Percentiles rank a stretch among this genome's conserved stretches.
These are phyloP conservation scores for Xerocomus alliaceus DNA, from an alignment of 1,284 basidiomycete species.

Conservation along the genomic window DNA sequence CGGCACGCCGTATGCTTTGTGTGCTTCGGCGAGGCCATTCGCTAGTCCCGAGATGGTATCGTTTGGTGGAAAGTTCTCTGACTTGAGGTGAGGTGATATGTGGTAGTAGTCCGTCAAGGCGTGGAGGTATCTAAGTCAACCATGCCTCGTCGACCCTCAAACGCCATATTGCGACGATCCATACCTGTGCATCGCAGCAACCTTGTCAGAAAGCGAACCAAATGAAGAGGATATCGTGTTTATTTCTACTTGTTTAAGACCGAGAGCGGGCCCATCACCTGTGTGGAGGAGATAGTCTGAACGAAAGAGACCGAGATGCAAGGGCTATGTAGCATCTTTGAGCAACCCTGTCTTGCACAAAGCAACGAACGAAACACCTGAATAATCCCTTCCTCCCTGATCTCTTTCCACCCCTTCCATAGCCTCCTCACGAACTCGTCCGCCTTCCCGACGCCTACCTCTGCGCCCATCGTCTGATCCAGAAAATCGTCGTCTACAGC, in stretches of 20 bases:
- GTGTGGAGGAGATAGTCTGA: slow-evolving; percentile 95
- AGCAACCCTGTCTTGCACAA: background rate
- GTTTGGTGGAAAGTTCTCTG: slow-evolving; percentile 76
- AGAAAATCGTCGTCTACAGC: slow-evolving; percentile 84
- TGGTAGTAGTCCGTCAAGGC: slow-evolving; percentile 71
- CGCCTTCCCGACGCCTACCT: slow-evolving; percentile 76
- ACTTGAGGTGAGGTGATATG: slow-evolving; percentile 59
- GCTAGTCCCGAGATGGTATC: slow-evolving; percentile 75
- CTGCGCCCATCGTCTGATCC: slow-evolving; percentile 81
- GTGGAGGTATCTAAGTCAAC: slow-evolving; percentile 64
- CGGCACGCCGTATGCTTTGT: slow-evolving; percentile 71
- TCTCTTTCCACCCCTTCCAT: slow-evolving; percentile 84
- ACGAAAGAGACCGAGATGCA: slow-evolving; percentile 92
- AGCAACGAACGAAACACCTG: slow-evolving; percentile 42
- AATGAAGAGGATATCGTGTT: slow-evolving; percentile 97
- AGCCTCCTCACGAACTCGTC: slow-evolving; percentile 88
- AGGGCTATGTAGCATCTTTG: slow-evolving; percentile 53
- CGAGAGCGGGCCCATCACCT: slow-evolving; percentile 43
- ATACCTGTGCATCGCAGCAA: slow-evolving; percentile 81
- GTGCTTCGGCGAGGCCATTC: slow-evolving; percentile 80
- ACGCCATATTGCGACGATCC: slow-evolving; percentile 14
- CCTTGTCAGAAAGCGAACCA: slow-evolving; percentile 79
- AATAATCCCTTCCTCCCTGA: slow-evolving; percentile 67
- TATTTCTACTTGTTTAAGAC: slow-evolving; percentile 96
- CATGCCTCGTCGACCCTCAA: background rate